Evolutionary conservation across 1,284 basidiomycete genomes (phyloP).

Genomic region (Trichosporon sp.): DNA sequence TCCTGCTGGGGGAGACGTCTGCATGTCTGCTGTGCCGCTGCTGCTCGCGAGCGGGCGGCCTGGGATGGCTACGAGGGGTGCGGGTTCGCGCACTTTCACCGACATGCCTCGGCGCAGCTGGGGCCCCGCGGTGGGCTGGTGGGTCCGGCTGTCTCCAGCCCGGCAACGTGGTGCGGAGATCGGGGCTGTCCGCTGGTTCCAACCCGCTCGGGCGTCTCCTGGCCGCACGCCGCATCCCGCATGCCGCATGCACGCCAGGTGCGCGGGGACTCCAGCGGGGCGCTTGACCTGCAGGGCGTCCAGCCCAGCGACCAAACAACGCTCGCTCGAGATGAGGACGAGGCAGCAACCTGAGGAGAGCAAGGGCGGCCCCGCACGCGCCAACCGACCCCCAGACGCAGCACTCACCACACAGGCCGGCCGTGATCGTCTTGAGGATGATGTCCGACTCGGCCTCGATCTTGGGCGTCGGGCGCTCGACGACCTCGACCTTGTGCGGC

Average conservation of each 20-base stretch:
- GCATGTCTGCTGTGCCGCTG: no score
- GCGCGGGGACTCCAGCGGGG: no score
- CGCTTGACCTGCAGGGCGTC: no score
- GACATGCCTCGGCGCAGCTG: background rate
- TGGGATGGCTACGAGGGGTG: background rate
- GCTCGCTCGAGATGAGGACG: background rate
- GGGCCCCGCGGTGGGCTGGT: background rate
- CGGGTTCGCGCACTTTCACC: background rate
- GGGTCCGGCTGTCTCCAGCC: background rate
- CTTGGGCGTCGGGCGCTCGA: constrained; percentile 33
- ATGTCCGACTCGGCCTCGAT: constrained; percentile 32
- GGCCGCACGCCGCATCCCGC: no score
- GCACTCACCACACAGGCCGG: constrained; percentile 42
- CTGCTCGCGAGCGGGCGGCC: no score
- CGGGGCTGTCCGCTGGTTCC: no score
- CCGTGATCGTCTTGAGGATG: constrained; percentile 34
- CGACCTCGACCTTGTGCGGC: constrained; percentile 28
- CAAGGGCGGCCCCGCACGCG: background rate
- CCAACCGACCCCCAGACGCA: background rate
- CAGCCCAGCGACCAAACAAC: no score
- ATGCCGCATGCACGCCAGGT: no score
- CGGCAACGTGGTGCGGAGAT: background rate
- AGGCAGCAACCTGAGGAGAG: background rate
- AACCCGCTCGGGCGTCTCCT: no score
- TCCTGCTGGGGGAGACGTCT: no score